These are phyloP conservation scores for Tolypocladium amazonense DNA, from an alignment of 2,329 filamentous ascomycete genomes.

Conservation along the genomic window DNA sequence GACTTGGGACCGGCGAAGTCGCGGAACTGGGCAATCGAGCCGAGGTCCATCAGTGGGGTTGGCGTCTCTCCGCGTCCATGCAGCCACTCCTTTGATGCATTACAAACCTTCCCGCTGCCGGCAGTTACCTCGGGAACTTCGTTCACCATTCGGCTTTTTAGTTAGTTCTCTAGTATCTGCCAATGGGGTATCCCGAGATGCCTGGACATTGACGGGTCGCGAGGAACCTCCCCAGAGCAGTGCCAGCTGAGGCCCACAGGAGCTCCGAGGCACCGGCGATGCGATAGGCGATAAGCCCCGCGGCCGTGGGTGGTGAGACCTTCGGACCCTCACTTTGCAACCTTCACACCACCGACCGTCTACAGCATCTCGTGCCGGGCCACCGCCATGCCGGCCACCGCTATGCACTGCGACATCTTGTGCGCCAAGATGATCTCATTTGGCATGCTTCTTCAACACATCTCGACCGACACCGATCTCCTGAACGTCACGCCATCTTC, in stretches of 20 bases:
- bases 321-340: neutral
- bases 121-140: neutral
- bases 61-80: neutral
- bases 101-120: neutral
- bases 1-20: neutral
- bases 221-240: too few relatives aligned
- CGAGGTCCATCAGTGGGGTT: neutral
- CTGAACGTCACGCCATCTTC: conserved; percentile 1
- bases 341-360: neutral
- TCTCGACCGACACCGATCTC: conserved; percentile 17
- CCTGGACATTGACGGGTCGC: neutral
- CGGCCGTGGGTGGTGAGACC: neutral
- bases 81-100: neutral
- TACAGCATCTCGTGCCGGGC: neutral
- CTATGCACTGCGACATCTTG: conserved; percentile 15
- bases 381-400: conserved; percentile 3
- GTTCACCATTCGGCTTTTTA: neutral
- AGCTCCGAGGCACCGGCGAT: neutral
- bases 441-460: conserved; percentile 22
- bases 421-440: conserved; percentile 25
- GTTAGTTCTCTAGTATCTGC: neutral
- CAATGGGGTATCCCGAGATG: neutral
- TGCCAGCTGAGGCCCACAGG: neutral
- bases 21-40: neutral
- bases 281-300: neutral